phyloP scores from a whole-genome alignment of 208 protist species.

The Crithidia fasciculata region DNA sequence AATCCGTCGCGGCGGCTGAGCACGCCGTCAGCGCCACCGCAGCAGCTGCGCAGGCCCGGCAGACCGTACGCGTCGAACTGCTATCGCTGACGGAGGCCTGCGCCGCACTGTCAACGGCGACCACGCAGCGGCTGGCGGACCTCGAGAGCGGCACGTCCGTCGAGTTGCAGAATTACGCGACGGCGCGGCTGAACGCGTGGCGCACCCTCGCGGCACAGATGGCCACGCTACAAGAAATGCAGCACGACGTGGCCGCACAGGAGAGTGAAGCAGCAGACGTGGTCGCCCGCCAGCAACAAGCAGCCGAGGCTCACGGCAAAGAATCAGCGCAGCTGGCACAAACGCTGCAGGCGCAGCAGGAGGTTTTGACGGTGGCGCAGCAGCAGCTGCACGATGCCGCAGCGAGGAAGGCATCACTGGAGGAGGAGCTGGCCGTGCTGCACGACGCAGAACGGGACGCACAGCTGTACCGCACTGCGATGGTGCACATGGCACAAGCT shows the following conservation, averaged over 20 bases:
- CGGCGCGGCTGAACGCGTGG: slow-evolving; percentile 24
- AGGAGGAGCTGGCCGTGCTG: slow-evolving; percentile 11
- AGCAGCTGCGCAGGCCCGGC: neutral
- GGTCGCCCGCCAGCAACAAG: neutral
- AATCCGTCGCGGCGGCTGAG: too few species aligned
- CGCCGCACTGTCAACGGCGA: neutral
- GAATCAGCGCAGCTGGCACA: neutral
- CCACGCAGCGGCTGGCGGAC: neutral
- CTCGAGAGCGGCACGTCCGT: slow-evolving; percentile 5
- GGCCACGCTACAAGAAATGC: slow-evolving; percentile 3
- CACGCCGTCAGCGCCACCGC: neutral
- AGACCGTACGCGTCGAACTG: neutral
- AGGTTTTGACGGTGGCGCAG: slow-evolving; percentile 10
- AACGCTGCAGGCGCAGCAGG: slow-evolving; percentile 14
- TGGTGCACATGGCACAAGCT: too few species aligned
- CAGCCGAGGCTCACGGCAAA: neutral
- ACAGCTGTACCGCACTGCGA: neutral
- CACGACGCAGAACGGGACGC: slow-evolving; percentile 8
- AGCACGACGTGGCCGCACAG: neutral
- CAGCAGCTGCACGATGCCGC: slow-evolving; percentile 16
- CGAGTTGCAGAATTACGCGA: slow-evolving; percentile 32
- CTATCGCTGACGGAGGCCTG: neutral
- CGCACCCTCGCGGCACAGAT: slow-evolving; percentile 13
- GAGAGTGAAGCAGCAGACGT: neutral
- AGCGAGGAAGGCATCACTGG: slow-evolving; percentile 8